Evolutionary conservation across 305 asterid genomes (phyloP).

Genomic region (Caryopteris hybrid): DNA sequence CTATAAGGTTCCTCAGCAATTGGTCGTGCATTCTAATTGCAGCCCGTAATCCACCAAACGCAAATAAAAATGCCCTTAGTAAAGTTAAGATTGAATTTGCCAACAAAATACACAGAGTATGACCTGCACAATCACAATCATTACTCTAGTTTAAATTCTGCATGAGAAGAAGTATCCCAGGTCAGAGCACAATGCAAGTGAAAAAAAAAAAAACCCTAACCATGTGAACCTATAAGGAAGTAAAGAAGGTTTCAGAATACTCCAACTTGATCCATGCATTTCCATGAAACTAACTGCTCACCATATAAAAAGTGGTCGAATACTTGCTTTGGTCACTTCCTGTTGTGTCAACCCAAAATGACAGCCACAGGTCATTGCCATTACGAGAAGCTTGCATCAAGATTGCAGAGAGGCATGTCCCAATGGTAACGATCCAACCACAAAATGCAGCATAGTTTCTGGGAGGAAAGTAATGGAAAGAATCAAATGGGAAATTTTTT

Average conservation of each 20-base stretch:
- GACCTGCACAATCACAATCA: constrained; percentile 41
- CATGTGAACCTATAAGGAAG: neutral
- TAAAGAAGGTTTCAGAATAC: neutral
- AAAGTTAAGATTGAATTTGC: constrained; percentile 73
- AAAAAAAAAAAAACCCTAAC: neutral
- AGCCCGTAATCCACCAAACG: constrained; percentile 90
- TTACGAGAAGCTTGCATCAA: constrained; percentile 98
- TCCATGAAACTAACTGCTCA: constrained; percentile 29
- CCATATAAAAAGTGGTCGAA: constrained; percentile 81
- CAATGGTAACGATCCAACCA: constrained; percentile 67
- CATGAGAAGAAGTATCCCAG: no score
- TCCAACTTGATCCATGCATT: no score
- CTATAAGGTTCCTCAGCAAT: constrained; percentile 56
- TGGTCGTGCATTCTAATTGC: constrained; percentile 72
- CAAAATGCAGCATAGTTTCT: constrained; percentile 87
- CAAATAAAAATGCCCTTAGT: constrained; percentile 86
- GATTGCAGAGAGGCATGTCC: constrained; percentile 72
- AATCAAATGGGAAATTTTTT: no score
- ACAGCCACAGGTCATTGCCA: constrained; percentile 95
- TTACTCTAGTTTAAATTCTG: neutral
- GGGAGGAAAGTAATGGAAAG: constrained; percentile 19
- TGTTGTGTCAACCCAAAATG: constrained; percentile 92
- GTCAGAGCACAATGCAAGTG: neutral
- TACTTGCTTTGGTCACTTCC: constrained; percentile 44
- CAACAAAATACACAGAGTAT: constrained; percentile 72